Conservation (phyloP, 495 filamentous ascomycete genomes). For the Aspergillus coremiiformis region DNA sequence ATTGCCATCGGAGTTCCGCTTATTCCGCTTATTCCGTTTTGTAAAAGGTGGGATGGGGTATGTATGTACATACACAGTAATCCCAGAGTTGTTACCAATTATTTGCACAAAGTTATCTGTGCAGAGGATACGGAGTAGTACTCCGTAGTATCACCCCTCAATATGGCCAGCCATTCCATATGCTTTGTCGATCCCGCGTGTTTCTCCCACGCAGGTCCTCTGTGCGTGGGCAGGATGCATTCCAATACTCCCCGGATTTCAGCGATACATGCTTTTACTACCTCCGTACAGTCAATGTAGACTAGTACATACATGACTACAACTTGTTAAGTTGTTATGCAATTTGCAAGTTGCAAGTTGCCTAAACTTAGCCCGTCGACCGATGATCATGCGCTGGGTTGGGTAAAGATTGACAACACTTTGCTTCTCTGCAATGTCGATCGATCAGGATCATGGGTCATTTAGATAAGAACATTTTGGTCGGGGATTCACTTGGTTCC, state of each 20-base stretch:
- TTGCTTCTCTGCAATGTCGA: constrained; percentile 11
- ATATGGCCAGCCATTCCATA: neutral
- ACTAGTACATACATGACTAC: neutral
- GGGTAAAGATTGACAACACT: constrained; percentile 4
- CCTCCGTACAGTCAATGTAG: too few relatives aligned
- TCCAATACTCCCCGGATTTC: constrained; percentile 10
- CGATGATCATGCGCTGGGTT: constrained; percentile 5
- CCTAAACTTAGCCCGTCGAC: neutral
- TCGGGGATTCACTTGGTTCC: neutral
- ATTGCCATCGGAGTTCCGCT: neutral
- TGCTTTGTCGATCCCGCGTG: constrained; percentile 7
- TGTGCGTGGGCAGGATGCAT: constrained; percentile 10
- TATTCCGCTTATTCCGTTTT: neutral
- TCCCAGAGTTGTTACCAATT: neutral
- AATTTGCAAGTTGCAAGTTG: too few relatives aligned
- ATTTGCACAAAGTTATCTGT: too few relatives aligned
- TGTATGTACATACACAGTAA: neutral
- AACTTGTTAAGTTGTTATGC: too few relatives aligned
- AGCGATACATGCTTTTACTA: neutral
- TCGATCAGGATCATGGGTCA: constrained; percentile 9
- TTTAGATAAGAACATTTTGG: neutral
- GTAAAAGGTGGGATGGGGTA: neutral
- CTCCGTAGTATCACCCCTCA: too few relatives aligned
- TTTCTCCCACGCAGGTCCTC: neutral
- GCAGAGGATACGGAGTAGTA: too few relatives aligned